These are phyloP conservation scores for Aspergillus transmontanensis DNA, from an alignment of 2,329 filamentous ascomycete genomes.

Conservation along the genomic window DNA sequence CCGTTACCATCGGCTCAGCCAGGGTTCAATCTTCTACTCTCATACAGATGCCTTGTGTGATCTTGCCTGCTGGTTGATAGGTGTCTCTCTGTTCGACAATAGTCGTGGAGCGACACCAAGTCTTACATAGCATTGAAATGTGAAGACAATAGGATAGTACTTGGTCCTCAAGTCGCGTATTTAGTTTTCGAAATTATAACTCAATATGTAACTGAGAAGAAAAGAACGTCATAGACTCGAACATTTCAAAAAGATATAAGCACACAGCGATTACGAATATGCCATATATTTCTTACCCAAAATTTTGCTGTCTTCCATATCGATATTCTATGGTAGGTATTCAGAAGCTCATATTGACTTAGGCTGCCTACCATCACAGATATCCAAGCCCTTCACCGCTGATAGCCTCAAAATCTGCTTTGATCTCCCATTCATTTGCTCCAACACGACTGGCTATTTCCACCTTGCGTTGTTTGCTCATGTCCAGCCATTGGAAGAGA, in stretches of 20 bases:
- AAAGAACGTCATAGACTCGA: neutral
- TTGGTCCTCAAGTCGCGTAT: neutral
- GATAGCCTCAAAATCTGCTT: slow-evolving; percentile 68
- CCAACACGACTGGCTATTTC: slow-evolving; percentile 78
- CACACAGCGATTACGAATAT: neutral
- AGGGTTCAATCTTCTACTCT: neutral
- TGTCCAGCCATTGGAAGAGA: slow-evolving; percentile 72
- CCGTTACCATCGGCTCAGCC: neutral
- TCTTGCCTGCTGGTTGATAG: neutral
- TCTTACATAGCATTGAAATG: neutral
- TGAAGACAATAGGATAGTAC: neutral
- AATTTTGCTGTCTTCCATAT: neutral
- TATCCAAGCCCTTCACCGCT: slow-evolving; percentile 64
- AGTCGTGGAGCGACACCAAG: neutral
- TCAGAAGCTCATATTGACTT: neutral
- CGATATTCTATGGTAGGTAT: neutral
- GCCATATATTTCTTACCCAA: neutral
- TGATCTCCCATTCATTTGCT: slow-evolving; percentile 65
- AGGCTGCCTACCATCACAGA: slow-evolving; percentile 28
- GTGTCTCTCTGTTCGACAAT: neutral
- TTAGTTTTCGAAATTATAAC: neutral
- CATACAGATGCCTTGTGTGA: neutral
- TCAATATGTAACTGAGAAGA: neutral
- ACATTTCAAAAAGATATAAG: neutral
- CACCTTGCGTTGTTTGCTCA: slow-evolving; percentile 68